Conservation (phyloP, 1,139 yeast species). For the Candida sojae region DNA sequence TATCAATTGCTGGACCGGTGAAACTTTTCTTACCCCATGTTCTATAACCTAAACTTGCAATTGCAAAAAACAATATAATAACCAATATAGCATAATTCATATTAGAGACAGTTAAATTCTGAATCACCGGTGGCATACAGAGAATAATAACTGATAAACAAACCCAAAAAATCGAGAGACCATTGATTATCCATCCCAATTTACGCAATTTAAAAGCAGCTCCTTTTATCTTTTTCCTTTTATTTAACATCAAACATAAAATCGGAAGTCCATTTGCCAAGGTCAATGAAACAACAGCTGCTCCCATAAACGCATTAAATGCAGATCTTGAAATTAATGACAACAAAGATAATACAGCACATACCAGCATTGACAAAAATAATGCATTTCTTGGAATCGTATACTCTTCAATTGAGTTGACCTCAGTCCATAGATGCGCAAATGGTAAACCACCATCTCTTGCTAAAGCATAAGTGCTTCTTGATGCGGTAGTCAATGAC, state of each 20-base stretch:
- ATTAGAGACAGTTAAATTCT: conserved; percentile 52
- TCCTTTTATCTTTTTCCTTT: conserved; percentile 64
- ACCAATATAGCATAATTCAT: conserved; percentile 81
- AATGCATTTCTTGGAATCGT: conserved; percentile 74
- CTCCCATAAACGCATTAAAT: conserved; percentile 82
- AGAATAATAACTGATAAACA: conserved; percentile 60
- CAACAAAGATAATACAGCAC: conserved; percentile 60
- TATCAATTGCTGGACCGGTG: conserved; percentile 65
- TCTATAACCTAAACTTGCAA: conserved; percentile 53
- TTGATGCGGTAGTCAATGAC: conserved; percentile 79
- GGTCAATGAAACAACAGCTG: conserved; percentile 78
- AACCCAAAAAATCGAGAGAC: conserved; percentile 63
- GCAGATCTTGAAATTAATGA: conserved; percentile 75
- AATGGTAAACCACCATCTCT: conserved; percentile 87
- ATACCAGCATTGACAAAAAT: conserved; percentile 65
- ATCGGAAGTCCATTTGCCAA: conserved; percentile 81
- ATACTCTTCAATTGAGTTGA: conserved; percentile 57
- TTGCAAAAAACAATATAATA: conserved; percentile 46
- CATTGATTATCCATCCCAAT: conserved; percentile 66
- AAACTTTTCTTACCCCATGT: conserved; percentile 64
- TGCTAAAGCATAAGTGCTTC: conserved; percentile 85
- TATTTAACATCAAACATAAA: conserved; percentile 58
- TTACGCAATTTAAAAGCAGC: conserved; percentile 69
- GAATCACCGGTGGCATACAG: conserved; percentile 74
- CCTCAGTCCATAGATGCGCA: conserved; percentile 63